These are phyloP conservation scores for Medicago truncatula DNA, from an alignment of 306 rosid species.

Conservation along the genomic window MtrunA17r5.0-ANR NC_053048.1:42684001-42684500, in stretches of 20 bases:
- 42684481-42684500: slow-evolving; percentile 22
- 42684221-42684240: neutral
- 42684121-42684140: slow-evolving; percentile 14
- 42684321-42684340: slow-evolving; percentile 65
- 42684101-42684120: slow-evolving; percentile 45
- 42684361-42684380: slow-evolving; percentile 89
- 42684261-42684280: slow-evolving; percentile 21
- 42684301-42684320: slow-evolving; percentile 59
- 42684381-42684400: slow-evolving; percentile 82
- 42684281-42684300: slow-evolving; percentile 1
- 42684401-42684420: slow-evolving; percentile 46
- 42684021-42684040: slow-evolving; percentile 67
- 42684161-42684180: neutral
- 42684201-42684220: slow-evolving; percentile 16
- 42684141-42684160: neutral
- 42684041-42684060: slow-evolving; percentile 71
- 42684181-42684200: slow-evolving; percentile 7
- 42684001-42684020: slow-evolving; percentile 69
- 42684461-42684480: slow-evolving; percentile 33
- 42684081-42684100: slow-evolving; percentile 66
- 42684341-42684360: slow-evolving; percentile 74
- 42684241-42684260: slow-evolving; percentile 24
- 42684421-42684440: slow-evolving; percentile 61
- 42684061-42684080: slow-evolving; percentile 75
- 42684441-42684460: slow-evolving; percentile 46